These are phyloP conservation scores for Rhazya stricta DNA, from an alignment of 257 asterid genomes.

Conservation along the genomic window DNA sequence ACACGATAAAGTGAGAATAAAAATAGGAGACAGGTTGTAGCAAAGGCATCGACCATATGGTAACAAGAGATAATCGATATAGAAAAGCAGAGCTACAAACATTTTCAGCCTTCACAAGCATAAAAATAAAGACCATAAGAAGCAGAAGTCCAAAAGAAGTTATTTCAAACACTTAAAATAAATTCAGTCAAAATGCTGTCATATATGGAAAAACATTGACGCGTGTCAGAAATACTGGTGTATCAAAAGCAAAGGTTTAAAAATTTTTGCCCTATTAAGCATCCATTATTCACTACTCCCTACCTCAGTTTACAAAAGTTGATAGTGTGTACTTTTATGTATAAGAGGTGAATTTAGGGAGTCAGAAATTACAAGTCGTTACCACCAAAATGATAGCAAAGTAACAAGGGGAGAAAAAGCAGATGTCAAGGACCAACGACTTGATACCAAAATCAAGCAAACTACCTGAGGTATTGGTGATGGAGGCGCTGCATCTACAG, in stretches of 20 bases:
- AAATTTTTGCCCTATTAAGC: no score
- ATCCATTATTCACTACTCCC: no score
- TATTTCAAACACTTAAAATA: not conserved
- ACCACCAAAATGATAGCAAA: not conserved
- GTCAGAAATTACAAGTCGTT: not conserved
- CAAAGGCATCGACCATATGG: no score
- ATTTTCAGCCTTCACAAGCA: not conserved
- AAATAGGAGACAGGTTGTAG: no score
- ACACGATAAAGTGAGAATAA: not conserved
- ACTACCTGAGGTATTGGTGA: slow-evolving; percentile 90
- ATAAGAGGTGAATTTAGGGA: not conserved
- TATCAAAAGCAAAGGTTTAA: not conserved
- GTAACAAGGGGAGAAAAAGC: not conserved
- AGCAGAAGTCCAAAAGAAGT: not conserved
- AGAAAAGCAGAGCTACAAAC: not conserved
- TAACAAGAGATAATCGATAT: no score
- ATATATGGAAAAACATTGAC: not conserved
- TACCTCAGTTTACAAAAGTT: not conserved
- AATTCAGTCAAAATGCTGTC: not conserved
- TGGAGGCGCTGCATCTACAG: slow-evolving; percentile 95
- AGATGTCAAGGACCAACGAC: not conserved
- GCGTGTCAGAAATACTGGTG: not conserved
- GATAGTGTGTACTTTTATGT: no score
- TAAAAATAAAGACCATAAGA: not conserved
- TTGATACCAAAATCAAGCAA: not conserved